Evolutionary conservation across 805 yeast species (phyloP), one percentile per base, ranked within the genome.

Genomic region (Danielozyma ontarioensis): DNA sequence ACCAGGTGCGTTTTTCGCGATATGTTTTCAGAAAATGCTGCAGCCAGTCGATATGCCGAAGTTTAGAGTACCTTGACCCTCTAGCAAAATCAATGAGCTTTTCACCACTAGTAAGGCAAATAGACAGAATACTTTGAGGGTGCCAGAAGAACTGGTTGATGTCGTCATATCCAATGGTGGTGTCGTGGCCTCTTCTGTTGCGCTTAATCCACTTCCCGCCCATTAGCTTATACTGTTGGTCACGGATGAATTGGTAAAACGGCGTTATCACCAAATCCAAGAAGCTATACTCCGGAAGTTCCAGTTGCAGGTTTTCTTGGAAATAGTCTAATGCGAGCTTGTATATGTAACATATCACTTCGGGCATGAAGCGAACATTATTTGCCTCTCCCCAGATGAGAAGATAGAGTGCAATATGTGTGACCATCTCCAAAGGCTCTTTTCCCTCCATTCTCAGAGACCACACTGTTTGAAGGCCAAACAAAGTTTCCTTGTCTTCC

Each of bases 321-420:
- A 36, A 48, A 27, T 46, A 42, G 26, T 59, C 63, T 5, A 46
- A 34, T 3, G 56, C 51, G 35, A 55, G 43, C 27, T 57, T 54
- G 37, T 36, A 60, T 10, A 63, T 48, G 34, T 59, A 63, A 37
- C 68, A 62, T 4, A 48, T 51, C 45, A 58, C 51, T 27, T 55
- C 72, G 1, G 79, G 78, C 49, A 68, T 57, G 41, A 70, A 73
- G 35, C 79, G 50, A 18, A 73, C 62, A 52, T 78, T 82, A 53
- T 79, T 80, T 4, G 88, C 82, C 53, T 83, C 89, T 23, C 89
- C 89, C 89, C 89, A 82, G 27, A 80, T 66, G 35, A 73, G 68
- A 43, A 75, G 59, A 53, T 73, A 80, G 27, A 80, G 69, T 29
- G 81, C 83, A 41, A 82, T 55, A 58, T 77, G 89, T 36, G 76